Conservation (phyloP, 441 rosid genomes). For the Aquilaria agallochum region DNA sequence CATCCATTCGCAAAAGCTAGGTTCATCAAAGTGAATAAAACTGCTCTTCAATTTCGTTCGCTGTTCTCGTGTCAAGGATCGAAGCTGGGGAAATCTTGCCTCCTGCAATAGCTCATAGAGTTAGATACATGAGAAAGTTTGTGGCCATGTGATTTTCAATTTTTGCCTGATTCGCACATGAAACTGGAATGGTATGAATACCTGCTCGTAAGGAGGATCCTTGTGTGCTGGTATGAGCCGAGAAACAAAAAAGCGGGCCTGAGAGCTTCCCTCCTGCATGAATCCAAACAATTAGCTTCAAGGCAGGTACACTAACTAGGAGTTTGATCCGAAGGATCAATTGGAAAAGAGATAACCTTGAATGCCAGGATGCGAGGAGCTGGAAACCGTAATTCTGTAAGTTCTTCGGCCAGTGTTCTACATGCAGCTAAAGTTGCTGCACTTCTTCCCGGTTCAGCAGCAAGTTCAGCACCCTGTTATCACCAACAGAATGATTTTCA, state of each 20-base stretch:
- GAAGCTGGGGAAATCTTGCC: conserved; percentile 90
- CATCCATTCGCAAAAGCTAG: conserved; percentile 95
- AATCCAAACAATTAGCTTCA: conserved; percentile 14
- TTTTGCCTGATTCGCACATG: conserved; percentile 8
- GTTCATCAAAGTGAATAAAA: conserved; percentile 84
- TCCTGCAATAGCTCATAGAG: conserved; percentile 44
- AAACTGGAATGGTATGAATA: conserved; percentile 7
- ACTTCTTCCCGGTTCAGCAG: conserved; percentile 79
- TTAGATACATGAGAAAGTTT: neutral
- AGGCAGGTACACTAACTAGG: conserved; percentile 7
- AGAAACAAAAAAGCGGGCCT: conserved; percentile 86
- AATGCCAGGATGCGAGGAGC: conserved; percentile 93
- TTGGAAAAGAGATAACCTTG: conserved; percentile 49
- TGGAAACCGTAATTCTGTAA: conserved; percentile 88
- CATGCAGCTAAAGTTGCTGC: conserved; percentile 95
- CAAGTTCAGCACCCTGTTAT: conserved; percentile 84
- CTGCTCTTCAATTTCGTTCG: conserved; percentile 77
- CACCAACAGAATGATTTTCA: conserved; percentile 9
- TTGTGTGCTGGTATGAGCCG: conserved; percentile 95
- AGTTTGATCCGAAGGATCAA: conserved; percentile 3
- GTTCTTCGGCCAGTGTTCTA: conserved; percentile 93
- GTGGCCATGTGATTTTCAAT: neutral
- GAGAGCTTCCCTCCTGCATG: conserved; percentile 92
- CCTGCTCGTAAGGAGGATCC: conserved; percentile 99
- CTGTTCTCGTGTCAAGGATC: conserved; percentile 58